Percentiles rank a stretch among this genome's conserved stretches.
Conservation (phyloP, 1,284 basidiomycete species). For the Moesziomyces sp. region DNA sequence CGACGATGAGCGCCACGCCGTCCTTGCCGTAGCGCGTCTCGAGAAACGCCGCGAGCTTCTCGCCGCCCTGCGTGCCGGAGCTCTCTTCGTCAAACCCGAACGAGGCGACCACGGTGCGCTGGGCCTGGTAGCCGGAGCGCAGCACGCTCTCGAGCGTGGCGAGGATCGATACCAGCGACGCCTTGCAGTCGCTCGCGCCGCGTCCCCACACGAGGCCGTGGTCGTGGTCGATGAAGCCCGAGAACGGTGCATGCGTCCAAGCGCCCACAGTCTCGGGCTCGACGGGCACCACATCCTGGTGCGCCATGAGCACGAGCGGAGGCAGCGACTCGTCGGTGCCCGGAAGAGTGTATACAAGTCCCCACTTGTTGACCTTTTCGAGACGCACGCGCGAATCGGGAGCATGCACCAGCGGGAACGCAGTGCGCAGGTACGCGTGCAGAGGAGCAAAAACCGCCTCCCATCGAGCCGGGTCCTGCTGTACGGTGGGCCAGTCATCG, state of each 20-base stretch:
- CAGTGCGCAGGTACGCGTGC: conserved; percentile 38
- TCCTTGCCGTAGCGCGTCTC: conserved; percentile 48
- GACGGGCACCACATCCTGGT: conserved; percentile 75
- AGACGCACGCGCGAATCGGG: conserved; percentile 26
- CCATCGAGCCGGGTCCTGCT: conserved; percentile 44
- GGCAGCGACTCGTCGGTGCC: conserved; percentile 74
- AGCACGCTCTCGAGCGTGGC: conserved; percentile 71
- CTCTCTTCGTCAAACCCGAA: conserved; percentile 79
- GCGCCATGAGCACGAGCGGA: conserved; percentile 76
- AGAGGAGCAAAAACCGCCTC: conserved; percentile 46
- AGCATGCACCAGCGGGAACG: conserved; percentile 39
- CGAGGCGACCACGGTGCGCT: conserved; percentile 72
- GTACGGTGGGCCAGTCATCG: conserved; percentile 50
- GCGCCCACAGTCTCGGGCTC: conserved; percentile 69
- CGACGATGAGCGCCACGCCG: conserved; percentile 57
- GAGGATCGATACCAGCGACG: conserved; percentile 69
- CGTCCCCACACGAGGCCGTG: conserved; percentile 72
- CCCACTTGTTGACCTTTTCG: conserved; percentile 74
- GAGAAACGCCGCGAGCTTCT: conserved; percentile 40
- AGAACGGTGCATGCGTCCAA: conserved; percentile 72
- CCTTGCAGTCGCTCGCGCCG: conserved; percentile 67
- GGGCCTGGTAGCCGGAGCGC: conserved; percentile 68
- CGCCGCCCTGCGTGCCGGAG: conserved; percentile 59
- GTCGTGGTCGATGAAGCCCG: conserved; percentile 69
- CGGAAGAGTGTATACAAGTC: conserved; percentile 75